Conservation (phyloP, 768 basidiomycete species). For the Rhodotorula toruloides region DNA sequence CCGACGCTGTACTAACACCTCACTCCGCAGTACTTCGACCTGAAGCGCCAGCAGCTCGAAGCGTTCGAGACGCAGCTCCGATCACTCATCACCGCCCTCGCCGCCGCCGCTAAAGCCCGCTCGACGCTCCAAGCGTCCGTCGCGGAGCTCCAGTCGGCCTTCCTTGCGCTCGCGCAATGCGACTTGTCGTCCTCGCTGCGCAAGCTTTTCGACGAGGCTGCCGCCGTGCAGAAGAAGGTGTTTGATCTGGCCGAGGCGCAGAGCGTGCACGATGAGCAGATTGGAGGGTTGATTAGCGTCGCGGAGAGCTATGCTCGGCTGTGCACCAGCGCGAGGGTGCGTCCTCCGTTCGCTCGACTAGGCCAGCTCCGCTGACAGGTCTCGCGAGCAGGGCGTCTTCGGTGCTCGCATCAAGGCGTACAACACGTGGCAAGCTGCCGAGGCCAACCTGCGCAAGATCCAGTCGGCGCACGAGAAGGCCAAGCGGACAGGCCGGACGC, state of each 20-base stretch:
- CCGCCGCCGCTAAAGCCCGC: constrained; percentile 75
- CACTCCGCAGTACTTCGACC: constrained; percentile 80
- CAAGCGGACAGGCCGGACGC: constrained; percentile 67
- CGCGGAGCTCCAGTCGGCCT: constrained; percentile 66
- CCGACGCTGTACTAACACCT: neutral
- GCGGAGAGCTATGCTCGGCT: constrained; percentile 92
- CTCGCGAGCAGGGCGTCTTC: constrained; percentile 67
- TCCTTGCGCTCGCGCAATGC: constrained; percentile 55
- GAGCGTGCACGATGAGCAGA: constrained; percentile 70
- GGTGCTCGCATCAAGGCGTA: constrained; percentile 77
- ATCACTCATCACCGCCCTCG: constrained; percentile 77
- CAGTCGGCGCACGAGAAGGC: constrained; percentile 76
- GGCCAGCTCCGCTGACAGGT: constrained; percentile 55
- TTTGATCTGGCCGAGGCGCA: constrained; percentile 70
- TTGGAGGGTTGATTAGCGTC: constrained; percentile 62
- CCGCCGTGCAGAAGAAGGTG: constrained; percentile 66
- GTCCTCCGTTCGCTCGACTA: constrained; percentile 60
- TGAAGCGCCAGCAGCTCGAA: constrained; percentile 76
- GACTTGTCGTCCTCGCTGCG: constrained; percentile 57
- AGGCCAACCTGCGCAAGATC: constrained; percentile 65
- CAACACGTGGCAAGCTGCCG: constrained; percentile 71
- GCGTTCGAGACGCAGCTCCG: constrained; percentile 83
- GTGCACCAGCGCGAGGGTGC: constrained; percentile 34
- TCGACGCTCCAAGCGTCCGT: constrained; percentile 45
- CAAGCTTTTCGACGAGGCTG: constrained; percentile 62